Evolutionary conservation across 2,329 filamentous ascomycete genomes (phyloP).

Genomic region (Pyrenochaeta sp.): DNA sequence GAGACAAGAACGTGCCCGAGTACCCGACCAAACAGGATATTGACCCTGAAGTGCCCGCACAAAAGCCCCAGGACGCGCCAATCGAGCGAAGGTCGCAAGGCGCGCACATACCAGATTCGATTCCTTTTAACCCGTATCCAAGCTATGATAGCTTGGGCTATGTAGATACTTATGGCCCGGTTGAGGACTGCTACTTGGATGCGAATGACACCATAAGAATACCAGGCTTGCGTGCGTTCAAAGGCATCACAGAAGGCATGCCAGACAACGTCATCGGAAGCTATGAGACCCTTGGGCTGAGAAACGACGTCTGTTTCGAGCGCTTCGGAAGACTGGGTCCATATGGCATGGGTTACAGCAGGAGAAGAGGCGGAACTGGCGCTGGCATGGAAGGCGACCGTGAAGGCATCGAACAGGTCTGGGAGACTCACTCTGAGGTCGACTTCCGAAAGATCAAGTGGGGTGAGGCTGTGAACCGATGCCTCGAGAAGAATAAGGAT

Average conservation of each 20-base stretch:
- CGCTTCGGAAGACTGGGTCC: slow-evolving; percentile 86
- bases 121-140: slow-evolving; percentile 72
- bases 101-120: slow-evolving; percentile 34
- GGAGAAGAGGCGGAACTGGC: slow-evolving; percentile 78
- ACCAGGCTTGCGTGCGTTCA: slow-evolving; percentile 75
- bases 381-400: slow-evolving; percentile 85
- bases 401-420: slow-evolving; percentile 81
- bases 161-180: slow-evolving; percentile 62
- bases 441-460: slow-evolving; percentile 81
- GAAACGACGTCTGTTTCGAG: slow-evolving; percentile 91
- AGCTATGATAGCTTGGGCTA: slow-evolving; percentile 67
- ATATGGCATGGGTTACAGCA: slow-evolving; percentile 88
- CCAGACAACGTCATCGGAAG: slow-evolving; percentile 88
- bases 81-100: slow-evolving; percentile 41
- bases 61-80: slow-evolving; percentile 30
- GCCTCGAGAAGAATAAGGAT: slow-evolving; percentile 72
- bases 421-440: slow-evolving; percentile 73
- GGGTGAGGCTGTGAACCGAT: slow-evolving; percentile 78
- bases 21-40: slow-evolving; percentile 73
- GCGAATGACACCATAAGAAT: slow-evolving; percentile 68
- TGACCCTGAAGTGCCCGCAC: slow-evolving; percentile 44
- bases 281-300: slow-evolving; percentile 78
- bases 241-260: slow-evolving; percentile 82
- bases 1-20: slow-evolving; percentile 75
- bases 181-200: slow-evolving; percentile 82